Evolutionary conservation across 2,329 filamentous ascomycete genomes (phyloP).

Genomic region (Talaromyces amestolkiae): DNA sequence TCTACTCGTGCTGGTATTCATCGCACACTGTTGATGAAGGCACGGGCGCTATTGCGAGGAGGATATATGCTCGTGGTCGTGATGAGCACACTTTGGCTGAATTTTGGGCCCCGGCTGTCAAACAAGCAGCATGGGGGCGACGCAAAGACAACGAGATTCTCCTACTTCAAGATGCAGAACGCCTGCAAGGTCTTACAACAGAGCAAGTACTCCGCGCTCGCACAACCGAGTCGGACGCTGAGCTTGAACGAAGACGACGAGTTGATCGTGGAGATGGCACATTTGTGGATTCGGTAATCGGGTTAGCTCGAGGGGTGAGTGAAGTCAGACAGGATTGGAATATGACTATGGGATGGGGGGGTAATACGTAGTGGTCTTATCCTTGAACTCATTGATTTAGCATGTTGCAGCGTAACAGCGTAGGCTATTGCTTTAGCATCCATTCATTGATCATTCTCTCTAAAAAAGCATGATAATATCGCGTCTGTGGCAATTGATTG

Average conservation of each 20-base stretch:
- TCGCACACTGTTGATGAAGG: constrained; percentile 20
- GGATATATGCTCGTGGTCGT: constrained; percentile 27
- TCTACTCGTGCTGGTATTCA: constrained; percentile 32
- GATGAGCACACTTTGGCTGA: constrained; percentile 31
- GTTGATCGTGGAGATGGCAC: constrained; percentile 27
- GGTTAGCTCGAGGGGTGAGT: constrained; percentile 27
- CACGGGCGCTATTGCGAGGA: constrained; percentile 17
- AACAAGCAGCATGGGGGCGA: constrained; percentile 35
- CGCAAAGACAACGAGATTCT: constrained; percentile 24
- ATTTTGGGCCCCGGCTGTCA: constrained; percentile 36
- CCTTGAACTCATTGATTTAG: neutral
- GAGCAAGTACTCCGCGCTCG: constrained; percentile 8
- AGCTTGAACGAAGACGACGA: constrained; percentile 25
- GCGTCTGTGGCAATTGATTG: neutral
- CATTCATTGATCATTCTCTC: neutral
- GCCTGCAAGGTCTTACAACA: constrained; percentile 12
- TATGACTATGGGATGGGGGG: constrained; percentile 28
- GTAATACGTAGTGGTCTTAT: constrained; percentile 18
- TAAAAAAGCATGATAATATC: neutral
- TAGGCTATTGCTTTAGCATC: neutral
- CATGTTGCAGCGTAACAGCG: neutral
- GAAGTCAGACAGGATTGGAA: constrained; percentile 28
- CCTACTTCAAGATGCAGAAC: constrained; percentile 22
- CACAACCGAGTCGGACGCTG: constrained; percentile 21
- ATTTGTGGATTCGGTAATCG: constrained; percentile 28